Evolutionary conservation across 495 filamentous ascomycete species (phyloP), one percentile per base, ranked within the genome.

Genomic region (Trichocladium uniseriatum): DNA sequence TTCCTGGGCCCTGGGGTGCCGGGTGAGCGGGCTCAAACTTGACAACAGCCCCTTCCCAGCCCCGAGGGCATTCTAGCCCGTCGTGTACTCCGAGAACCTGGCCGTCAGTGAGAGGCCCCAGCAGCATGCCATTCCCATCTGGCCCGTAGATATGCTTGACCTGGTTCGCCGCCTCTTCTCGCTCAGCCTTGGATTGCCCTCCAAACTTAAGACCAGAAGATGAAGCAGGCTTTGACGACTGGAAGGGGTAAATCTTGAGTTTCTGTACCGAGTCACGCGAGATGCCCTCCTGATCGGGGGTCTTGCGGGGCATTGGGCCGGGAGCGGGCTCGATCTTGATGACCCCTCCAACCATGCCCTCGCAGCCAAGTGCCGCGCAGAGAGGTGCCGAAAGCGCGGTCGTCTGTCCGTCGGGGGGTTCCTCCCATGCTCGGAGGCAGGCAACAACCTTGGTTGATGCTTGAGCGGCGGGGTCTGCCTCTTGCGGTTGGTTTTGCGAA

Each of bases 101-200:
- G 6, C 92, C 89, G 67, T 96, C 85, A 0, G 90, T 96, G 22
- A 98, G 57, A 3, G 92, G 88, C 0, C 92, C 91, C 15, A 86
- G 78, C n/a, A 96, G 69, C 29, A 95, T 61, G 1, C 81, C 79
- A 39, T 75, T 73, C 45, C 73, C 64, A 58, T 72, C 65, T 62
- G 76, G 45, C 16, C 70, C 73, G 54, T 80, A 83, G 15, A 80
- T 70, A 40, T 74, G 68, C 42, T 65, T 63, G 42, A 85, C 68
- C 37, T 71, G 71, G 54, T 73, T 77, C 2, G 73, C 69, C 35
- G 83, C 73, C 52, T 86, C 82, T 63, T 89, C 82, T 38, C 78
- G 70, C 54, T 89, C 83, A 8, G 80, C 76, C 47, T 84, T 86
- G 7, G 86, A 85, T 50, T 94, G 87, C 6, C 87, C 86, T 5